A percentile compares a stretch with the other conserved stretches of the same genome.
These are phyloP conservation scores for Eutypella sp. DNA, from an alignment of 2,329 filamentous ascomycete species.

Conservation along the genomic window DNA sequence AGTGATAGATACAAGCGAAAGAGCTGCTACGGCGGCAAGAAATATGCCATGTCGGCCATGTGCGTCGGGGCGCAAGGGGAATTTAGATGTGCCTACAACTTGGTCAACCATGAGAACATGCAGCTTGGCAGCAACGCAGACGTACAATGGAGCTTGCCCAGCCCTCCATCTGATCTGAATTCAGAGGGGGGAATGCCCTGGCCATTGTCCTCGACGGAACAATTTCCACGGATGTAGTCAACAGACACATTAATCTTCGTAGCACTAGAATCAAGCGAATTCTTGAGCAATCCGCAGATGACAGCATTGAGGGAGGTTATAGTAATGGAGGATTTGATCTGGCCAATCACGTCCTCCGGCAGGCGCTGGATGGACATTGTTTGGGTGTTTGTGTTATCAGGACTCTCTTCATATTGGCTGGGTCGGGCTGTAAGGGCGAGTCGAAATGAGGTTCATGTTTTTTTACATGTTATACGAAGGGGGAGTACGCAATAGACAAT, in stretches of 20 bases:
- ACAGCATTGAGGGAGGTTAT: conserved; percentile 72
- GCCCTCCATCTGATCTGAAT: conserved; percentile 63
- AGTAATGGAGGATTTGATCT: conserved; percentile 79
- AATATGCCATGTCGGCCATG: conserved; percentile 73
- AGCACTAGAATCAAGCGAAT: conserved; percentile 77
- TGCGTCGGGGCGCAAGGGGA: conserved; percentile 35
- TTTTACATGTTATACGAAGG: too few relatives aligned
- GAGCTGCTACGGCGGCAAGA: conserved; percentile 66
- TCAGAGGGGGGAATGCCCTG: conserved; percentile 68
- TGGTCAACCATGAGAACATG: conserved; percentile 7
- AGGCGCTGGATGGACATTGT: conserved; percentile 63
- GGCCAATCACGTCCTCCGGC: conserved; percentile 64
- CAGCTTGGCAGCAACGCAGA: conserved; percentile 11
- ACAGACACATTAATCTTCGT: conserved; percentile 63
- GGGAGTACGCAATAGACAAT: too few relatives aligned
- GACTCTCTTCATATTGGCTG: conserved; percentile 9
- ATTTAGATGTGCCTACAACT: conserved; percentile 71
- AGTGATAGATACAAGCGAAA: conserved; percentile 72
- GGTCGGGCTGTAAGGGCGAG: neutral
- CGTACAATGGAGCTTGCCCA: conserved; percentile 70
- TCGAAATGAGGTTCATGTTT: too few relatives aligned
- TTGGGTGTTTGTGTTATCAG: conserved; percentile 1
- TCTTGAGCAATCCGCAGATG: conserved; percentile 68
- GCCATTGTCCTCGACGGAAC: conserved; percentile 81
- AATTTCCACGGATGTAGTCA: conserved; percentile 71